A percentile compares a stretch with the other conserved stretches of the same genome.
These are phyloP conservation scores for Scedosporium minutisporum DNA, from an alignment of 2,329 filamentous ascomycete species.

Conservation along the genomic window DNA sequence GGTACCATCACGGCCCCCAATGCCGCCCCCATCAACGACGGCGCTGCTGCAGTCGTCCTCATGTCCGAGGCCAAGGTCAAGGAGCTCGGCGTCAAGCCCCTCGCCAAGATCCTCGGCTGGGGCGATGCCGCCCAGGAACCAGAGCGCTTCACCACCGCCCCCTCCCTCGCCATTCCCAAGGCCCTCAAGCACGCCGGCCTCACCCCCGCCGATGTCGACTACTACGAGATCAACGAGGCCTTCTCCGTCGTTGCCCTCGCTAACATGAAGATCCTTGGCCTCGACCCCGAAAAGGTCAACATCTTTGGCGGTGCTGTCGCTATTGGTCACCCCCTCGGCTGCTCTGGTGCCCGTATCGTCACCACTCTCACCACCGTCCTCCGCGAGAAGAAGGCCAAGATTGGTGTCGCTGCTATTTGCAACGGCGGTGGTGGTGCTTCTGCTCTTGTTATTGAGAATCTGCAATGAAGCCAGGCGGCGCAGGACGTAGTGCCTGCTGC, in stretches of 20 bases:
- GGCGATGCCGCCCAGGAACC: constrained; percentile 86
- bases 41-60: constrained; percentile 83
- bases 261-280: constrained; percentile 82
- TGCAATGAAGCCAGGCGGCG: constrained; percentile 34
- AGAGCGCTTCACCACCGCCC: constrained; percentile 91
- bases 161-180: constrained; percentile 90
- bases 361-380: constrained; percentile 84
- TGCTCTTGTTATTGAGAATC: constrained; percentile 78
- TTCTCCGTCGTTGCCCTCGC: constrained; percentile 95
- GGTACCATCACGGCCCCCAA: constrained; percentile 95
- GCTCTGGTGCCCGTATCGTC: constrained; percentile 87
- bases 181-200: constrained; percentile 90
- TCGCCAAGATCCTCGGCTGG: constrained; percentile 97
- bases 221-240: constrained; percentile 98
- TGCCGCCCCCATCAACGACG: constrained; percentile 91
- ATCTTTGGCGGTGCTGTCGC: constrained; percentile 91
- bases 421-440: constrained; percentile 95
- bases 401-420: constrained; percentile 91
- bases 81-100: constrained; percentile 79
- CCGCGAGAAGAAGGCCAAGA: constrained; percentile 83
- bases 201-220: constrained; percentile 68
- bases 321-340: constrained; percentile 88
- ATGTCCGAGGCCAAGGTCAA: constrained; percentile 92
- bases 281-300: constrained; percentile 83
- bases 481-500: constrained; percentile 3